phyloP scores from a whole-genome alignment of 176 grass and related monocot genomes.

The Cenchrus purpureus region DNA sequence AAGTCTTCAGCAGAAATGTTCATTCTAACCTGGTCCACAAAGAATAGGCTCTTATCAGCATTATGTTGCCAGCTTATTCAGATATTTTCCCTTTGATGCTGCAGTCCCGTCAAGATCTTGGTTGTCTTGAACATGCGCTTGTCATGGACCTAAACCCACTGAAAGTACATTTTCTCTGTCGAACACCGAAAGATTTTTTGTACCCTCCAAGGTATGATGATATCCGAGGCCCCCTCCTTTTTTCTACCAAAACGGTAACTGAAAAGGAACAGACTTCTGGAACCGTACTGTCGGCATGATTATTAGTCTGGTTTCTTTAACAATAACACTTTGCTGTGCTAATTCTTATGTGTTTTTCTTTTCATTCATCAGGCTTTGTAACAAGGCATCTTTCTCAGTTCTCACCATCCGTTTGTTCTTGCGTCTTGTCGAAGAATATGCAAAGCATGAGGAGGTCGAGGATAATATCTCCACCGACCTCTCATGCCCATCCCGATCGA shows the following conservation, averaged over 20 bases:
- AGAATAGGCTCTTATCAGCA: not conserved
- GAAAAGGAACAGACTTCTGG: conserved; percentile 8
- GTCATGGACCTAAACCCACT: not conserved
- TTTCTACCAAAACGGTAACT: not conserved
- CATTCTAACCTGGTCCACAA: not conserved
- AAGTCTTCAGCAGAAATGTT: not conserved
- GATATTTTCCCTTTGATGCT: not conserved
- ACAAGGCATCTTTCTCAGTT: not conserved
- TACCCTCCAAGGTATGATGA: not conserved
- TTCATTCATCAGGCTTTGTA: not conserved
- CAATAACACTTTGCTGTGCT: not conserved
- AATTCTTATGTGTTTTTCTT: not conserved
- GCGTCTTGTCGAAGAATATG: not conserved
- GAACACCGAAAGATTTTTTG: not conserved
- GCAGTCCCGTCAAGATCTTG: not conserved
- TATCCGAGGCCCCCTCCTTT: not conserved
- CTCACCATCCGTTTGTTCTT: not conserved
- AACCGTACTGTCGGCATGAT: not conserved
- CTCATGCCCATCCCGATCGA: conserved; percentile 1
- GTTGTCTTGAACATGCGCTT: not conserved
- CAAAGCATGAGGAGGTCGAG: not conserved
- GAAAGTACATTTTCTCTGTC: not conserved
- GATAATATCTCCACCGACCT: conserved; percentile 12
- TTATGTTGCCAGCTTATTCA: not conserved
- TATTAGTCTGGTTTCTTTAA: not conserved